phyloP scores from a whole-genome alignment of 345 rosid species.

The Eucalyptus marginata region DNA sequence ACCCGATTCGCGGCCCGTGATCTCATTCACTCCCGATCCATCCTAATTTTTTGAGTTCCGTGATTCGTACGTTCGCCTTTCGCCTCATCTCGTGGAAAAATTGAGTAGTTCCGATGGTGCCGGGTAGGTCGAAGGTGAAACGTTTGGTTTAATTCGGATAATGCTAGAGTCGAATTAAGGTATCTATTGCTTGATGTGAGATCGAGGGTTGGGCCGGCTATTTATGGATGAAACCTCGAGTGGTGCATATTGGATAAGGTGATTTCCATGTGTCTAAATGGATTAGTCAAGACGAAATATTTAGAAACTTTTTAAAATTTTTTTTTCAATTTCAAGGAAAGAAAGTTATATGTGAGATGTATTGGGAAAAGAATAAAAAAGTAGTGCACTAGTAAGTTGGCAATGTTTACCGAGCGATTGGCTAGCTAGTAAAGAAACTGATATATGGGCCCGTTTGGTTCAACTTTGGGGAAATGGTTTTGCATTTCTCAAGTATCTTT shows the following conservation, averaged over 20 bases:
- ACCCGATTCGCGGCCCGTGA: neutral
- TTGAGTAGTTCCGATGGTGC: neutral
- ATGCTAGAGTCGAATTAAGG: fast-evolving
- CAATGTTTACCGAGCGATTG: neutral
- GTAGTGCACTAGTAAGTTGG: neutral
- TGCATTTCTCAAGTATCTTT: too few relatives aligned
- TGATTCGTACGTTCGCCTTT: neutral
- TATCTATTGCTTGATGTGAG: neutral
- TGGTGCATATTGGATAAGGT: neutral
- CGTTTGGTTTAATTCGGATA: neutral
- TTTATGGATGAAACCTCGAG: neutral
- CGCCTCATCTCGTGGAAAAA: neutral
- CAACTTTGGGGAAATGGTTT: too few relatives aligned
- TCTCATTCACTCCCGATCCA: neutral
- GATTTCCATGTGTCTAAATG: neutral
- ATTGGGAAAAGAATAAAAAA: neutral
- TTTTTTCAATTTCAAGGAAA: neutral
- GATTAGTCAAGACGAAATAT: neutral
- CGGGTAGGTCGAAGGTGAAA: neutral
- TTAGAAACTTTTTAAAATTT: fast-evolving
- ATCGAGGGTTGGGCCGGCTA: neutral
- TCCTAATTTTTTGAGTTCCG: neutral
- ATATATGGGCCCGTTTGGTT: too few relatives aligned
- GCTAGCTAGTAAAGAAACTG: neutral
- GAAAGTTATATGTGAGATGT: neutral